These are phyloP conservation scores for Cytospora chrysosperma DNA, from an alignment of 2,329 filamentous ascomycete genomes.

Conservation along the genomic window DNA sequence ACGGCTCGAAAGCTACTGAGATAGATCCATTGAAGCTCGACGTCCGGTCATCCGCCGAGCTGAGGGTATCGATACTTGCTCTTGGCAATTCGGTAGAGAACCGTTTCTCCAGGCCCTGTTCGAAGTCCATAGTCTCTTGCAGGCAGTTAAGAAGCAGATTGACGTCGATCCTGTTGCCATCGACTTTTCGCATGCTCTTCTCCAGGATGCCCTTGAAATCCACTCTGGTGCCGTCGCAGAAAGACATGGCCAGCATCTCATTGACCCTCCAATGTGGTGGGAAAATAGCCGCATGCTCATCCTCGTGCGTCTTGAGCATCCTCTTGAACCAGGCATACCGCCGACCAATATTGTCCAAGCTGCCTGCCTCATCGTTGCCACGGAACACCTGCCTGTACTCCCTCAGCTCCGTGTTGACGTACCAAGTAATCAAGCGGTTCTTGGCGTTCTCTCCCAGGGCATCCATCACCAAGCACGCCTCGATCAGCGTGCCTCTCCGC, in stretches of 20 bases:
- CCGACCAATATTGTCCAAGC: constrained; percentile 91
- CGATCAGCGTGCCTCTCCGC: constrained; percentile 69
- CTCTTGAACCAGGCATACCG: constrained; percentile 96
- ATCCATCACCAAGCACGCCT: constrained; percentile 93
- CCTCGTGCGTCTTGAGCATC: constrained; percentile 92
- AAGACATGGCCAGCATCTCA: constrained; percentile 84
- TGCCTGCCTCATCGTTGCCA: constrained; percentile 94
- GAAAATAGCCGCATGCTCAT: constrained; percentile 87
- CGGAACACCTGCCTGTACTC: constrained; percentile 96
- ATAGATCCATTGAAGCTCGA: constrained; percentile 86
- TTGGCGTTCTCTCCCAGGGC: constrained; percentile 86
- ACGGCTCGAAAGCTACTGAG: constrained; percentile 95
- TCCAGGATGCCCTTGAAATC: constrained; percentile 94
- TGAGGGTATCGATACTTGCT: constrained; percentile 86
- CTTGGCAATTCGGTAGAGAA: constrained; percentile 70
- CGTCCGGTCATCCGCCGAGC: constrained; percentile 71
- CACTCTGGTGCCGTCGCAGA: constrained; percentile 92
- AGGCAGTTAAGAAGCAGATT: constrained; percentile 84
- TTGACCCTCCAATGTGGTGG: constrained; percentile 85
- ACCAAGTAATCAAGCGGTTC: constrained; percentile 85
- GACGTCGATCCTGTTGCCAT: constrained; percentile 81
- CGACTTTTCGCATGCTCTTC: constrained; percentile 74
- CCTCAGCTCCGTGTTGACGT: constrained; percentile 92
- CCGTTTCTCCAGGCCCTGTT: constrained; percentile 82
- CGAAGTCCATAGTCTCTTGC: constrained; percentile 95